Base-by-base conservation (phyloP, 441 rosid species). In the Euphorbia schlechtendalii region DNA sequence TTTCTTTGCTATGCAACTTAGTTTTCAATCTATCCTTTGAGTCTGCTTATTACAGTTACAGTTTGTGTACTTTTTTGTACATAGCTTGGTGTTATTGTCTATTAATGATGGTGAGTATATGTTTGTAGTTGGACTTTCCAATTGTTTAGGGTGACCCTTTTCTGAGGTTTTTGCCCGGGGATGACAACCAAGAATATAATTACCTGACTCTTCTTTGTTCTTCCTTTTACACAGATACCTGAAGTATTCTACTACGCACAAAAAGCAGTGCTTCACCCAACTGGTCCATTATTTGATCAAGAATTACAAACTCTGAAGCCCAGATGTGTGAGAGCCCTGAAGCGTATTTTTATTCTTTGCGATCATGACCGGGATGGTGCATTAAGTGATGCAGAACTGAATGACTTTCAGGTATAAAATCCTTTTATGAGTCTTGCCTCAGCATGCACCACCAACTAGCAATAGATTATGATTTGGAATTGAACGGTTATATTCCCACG, bases 301-400 rank as follows among this genome's bases (percentile, higher is more conserved):
- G 92, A 89, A 78, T 70, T 89, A 21, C 89, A 80, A 64, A 80
- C 85, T 66, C 10, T 89, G 77, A 89, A 83, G 80, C 90, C 94
- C 57, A 82, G 84, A 14, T 89, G 92, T 78, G 91, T 84, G 28
- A 84, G 96, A 68, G 96, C 96, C 75, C 77, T 92, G 81, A 89
- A 81, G 62, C 89, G 90, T 22, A 85, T 92, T 14, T 92, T 84
- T 74, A 71, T 83, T 76, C 84, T 92, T 34, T 85, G 88, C 49
- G 97, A 93, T 78, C 83, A 77, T 22, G 81, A 87, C 71, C 78
- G 74, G 63, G 88, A 89, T 75, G 86, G 86, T 53, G 80, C 84
- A 62, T 85, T 89, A 30, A 78, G 82, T 41, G 88, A 84, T 32
- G 85, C 81, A 5, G 94, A 85, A 63, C 73, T 92, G 65, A 85